Conservation (phyloP, 139 green algal genomes). For the Chlorella sp. region DNA sequence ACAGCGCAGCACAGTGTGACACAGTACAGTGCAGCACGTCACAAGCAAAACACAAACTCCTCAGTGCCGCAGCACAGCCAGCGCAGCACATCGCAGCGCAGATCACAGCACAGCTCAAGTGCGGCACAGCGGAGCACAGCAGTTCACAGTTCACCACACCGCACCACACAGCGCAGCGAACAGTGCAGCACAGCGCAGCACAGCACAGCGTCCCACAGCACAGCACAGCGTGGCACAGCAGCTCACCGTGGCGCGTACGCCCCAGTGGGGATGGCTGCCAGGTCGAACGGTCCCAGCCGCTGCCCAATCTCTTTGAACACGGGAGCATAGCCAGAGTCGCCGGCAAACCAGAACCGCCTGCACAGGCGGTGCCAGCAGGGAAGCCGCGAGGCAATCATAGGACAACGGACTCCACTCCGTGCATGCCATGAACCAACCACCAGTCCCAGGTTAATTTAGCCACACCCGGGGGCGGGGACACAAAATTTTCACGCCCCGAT, state of each 20-base stretch:
- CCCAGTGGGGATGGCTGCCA: conserved; percentile 40
- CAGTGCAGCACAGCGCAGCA: not conserved
- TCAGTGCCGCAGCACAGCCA: not conserved
- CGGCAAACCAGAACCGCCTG: conserved; percentile 77
- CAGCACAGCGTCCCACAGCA: too few relatives aligned
- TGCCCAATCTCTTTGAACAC: conserved; percentile 77
- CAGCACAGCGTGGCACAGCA: not conserved
- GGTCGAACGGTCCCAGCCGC: conserved; percentile 74
- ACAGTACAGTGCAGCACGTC: not conserved
- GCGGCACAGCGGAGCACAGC: not conserved
- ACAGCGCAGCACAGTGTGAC: not conserved
- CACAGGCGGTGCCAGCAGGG: not conserved
- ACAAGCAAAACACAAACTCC: too few relatives aligned
- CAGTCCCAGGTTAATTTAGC: too few relatives aligned
- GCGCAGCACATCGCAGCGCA: not conserved
- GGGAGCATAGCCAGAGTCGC: conserved; percentile 80
- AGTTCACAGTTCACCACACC: not conserved
- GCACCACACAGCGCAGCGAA: too few relatives aligned
- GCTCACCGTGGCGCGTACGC: not conserved
- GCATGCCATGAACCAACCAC: too few relatives aligned
- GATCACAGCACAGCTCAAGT: too few relatives aligned
- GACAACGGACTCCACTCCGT: too few relatives aligned
- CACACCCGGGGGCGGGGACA: too few relatives aligned
- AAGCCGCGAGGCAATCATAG: too few relatives aligned
- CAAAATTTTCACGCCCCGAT: too few relatives aligned